Base-by-base conservation (phyloP, 768 basidiomycete genomes). In the Mycena leptocephala region DNA sequence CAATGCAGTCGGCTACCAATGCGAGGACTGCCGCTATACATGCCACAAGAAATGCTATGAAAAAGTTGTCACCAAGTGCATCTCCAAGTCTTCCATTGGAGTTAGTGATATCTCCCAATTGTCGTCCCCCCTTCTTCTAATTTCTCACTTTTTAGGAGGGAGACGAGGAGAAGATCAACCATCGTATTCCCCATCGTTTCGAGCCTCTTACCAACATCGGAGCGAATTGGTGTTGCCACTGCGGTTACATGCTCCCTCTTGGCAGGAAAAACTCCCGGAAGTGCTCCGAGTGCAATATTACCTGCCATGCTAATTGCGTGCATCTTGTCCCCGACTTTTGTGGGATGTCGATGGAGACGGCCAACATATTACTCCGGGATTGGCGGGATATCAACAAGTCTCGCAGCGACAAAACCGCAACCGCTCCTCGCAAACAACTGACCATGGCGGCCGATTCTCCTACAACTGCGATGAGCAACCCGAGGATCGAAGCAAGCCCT, bases 321-420 rank as follows among this genome's bases (percentile, higher is more conserved):
- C 98, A 99, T 84, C 92, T 99, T 72, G 98, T 99, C 48, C 98
- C 98, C 73, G 98, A 99, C 85, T 99, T 99, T 86, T 99, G 98
- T 81, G 98, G 98, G 53, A 99, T 99, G 97, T 97, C 97, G 43
- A 99, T 99, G 98, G 98, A 99, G 85, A 98, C 96, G 43, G 98
- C 98, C 61, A 99, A 99, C 84, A 93, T 94, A 80, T 90, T 99
- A 24, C 90, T 99, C 64, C 92, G 94, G 64, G 95, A 97, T 84
- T 94, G 96, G 91, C 93, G 95, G 68, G 95, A 96, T 81, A 98
- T 98, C 87, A 97, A 99, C 84, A 90, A 89, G 79, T 86, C 86
- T 81, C 92, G 94, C 82, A 88, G 87, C 37, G 89, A 89, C 70
- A 90, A 90, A 76, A 86, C 86, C 73, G 84, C 85, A 64, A 77